Base-by-base conservation (phyloP, 306 rosid species). In the Geum urbanum region DNA sequence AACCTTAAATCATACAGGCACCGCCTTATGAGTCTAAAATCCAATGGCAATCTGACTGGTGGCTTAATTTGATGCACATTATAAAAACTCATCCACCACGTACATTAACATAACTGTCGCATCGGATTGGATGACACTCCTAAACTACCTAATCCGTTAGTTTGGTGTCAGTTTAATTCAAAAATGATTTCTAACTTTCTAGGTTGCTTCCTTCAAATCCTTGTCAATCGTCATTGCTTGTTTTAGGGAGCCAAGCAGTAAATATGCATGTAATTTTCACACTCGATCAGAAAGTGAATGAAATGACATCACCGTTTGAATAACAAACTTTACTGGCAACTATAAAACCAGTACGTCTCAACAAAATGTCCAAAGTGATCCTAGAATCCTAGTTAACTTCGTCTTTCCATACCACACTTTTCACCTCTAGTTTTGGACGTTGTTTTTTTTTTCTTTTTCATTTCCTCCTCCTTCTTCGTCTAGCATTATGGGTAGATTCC, bases 401-500 rank as follows among this genome's bases (percentile, higher is more conserved):
- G 20, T 37, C 43, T 44, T 37, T 44, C 68, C 22, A 7, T 1
- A 19, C 39, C 45, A 9, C 4, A 68, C 48, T 39, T 18, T 52
- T 39, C 62, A 10, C 52, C 72, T 67, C 12, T 18, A 40, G 1
- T 18, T 18, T 41, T 57, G 35, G 37, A 14, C 2, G 10, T n/a
- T 14, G 0, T 50, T 63, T 20, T 41, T 52, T 15, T 20, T 12
- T 14, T 32, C 15, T 39, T n/a, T n/a, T n/a, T n/a, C n/a, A n/a
- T n/a, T n/a, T n/a, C n/a, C n/a, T n/a, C n/a, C n/a, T n/a, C n/a
- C n/a, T n/a, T n/a, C n/a, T n/a, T n/a, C n/a, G n/a, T n/a, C n/a
- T n/a, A n/a, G n/a, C n/a, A n/a, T 35, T 9, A 92, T 92, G 98
- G 96, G 92, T 1, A 81, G 98, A 64, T 72, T 86, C 27, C 97